Evolutionary conservation across 1,284 basidiomycete species (phyloP).

Genomic region (Irpex lacteus): DNA sequence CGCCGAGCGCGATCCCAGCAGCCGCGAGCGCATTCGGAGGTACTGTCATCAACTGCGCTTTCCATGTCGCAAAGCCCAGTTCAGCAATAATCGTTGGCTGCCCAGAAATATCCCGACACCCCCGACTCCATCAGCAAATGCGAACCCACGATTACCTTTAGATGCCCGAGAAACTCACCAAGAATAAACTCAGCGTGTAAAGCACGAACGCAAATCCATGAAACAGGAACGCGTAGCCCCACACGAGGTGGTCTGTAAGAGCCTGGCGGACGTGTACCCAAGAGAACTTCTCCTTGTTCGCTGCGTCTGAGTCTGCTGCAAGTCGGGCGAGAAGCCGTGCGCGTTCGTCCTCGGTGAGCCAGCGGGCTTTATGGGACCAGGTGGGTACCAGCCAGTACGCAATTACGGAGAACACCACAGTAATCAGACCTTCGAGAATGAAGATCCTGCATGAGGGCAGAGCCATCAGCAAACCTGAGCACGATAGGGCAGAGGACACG

Average conservation of each 20-base stretch:
- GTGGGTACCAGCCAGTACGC: slow-evolving; percentile 54
- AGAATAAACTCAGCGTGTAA: slow-evolving; percentile 32
- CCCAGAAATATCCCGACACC: neutral
- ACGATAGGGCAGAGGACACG: neutral
- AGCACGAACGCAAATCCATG: slow-evolving; percentile 61
- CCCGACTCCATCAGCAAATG: neutral
- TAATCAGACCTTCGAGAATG: slow-evolving; percentile 42
- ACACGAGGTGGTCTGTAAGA: slow-evolving; percentile 28
- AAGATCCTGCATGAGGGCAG: slow-evolving; percentile 44
- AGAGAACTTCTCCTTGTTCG: slow-evolving; percentile 18
- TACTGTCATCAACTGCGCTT: slow-evolving; percentile 43
- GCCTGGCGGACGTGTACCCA: slow-evolving; percentile 23
- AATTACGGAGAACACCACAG: slow-evolving; percentile 42
- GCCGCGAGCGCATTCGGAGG: slow-evolving; percentile 55
- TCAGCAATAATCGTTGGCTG: slow-evolving; percentile 29
- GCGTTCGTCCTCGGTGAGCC: slow-evolving; percentile 28
- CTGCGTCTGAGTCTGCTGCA: slow-evolving; percentile 21
- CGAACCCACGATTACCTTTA: neutral
- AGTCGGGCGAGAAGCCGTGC: slow-evolving; percentile 32
- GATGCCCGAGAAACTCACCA: slow-evolving; percentile 1
- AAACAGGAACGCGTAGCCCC: slow-evolving; percentile 65
- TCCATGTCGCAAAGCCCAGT: slow-evolving; percentile 25
- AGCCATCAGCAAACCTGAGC: neutral
- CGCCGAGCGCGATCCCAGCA: slow-evolving; percentile 39
- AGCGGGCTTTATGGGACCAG: slow-evolving; percentile 44